These are phyloP conservation scores for Phytophthora foliorum DNA, from an alignment of 352 stramenopile species.

Conservation along the genomic window DNA sequence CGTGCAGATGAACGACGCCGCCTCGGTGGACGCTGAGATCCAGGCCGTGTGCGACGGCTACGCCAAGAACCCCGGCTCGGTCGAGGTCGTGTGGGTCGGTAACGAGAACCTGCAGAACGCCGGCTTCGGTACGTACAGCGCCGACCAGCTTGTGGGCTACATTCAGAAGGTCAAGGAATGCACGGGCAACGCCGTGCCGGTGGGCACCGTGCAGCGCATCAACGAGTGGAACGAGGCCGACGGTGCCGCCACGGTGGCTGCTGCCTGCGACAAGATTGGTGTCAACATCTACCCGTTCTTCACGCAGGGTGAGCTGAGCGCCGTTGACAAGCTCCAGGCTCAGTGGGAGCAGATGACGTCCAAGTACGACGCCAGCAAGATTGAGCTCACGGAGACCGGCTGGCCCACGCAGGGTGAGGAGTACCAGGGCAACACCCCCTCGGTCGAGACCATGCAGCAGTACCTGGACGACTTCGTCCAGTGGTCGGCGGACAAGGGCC, in stretches of 20 bases:
- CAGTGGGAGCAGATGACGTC: constrained; percentile 54
- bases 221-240: constrained; percentile 63
- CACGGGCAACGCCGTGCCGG: constrained; percentile 46
- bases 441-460: constrained; percentile 49
- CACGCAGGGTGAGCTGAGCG: constrained; percentile 26
- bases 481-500: constrained; percentile 42
- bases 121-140: constrained; percentile 50
- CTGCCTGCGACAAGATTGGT: constrained; percentile 20
- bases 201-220: constrained; percentile 77
- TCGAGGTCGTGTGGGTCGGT: constrained; percentile 76
- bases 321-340: constrained; percentile 61
- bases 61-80: constrained; percentile 33
- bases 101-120: constrained; percentile 80
- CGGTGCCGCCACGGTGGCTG: constrained; percentile 38
- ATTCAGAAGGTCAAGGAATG: constrained; percentile 70
- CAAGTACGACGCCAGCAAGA: constrained; percentile 50
- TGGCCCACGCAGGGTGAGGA: constrained; percentile 51
- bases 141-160: constrained; percentile 53
- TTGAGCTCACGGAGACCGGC: constrained; percentile 65
- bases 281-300: constrained; percentile 67
- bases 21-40: constrained; percentile 58
- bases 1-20: constrained; percentile 66
- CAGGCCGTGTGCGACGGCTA: constrained; percentile 66
- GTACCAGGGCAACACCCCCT: constrained; percentile 47
- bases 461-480: constrained; percentile 58